Conservation (phyloP, 176 grass and related monocot genomes). For the Miscanthus lutarioriparius region DNA sequence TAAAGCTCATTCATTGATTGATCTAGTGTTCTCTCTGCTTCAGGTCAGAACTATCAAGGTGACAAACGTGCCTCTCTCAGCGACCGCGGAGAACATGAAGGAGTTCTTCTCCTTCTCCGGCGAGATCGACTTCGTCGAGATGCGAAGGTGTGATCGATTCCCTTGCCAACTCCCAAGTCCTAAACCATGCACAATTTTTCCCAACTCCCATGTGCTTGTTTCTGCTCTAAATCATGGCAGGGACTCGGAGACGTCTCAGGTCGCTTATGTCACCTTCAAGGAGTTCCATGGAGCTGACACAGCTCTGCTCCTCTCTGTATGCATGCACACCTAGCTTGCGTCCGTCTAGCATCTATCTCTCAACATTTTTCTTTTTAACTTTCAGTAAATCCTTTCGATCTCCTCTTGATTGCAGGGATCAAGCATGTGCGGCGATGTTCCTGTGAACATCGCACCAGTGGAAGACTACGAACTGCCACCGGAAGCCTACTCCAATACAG, state of each 20-base stretch:
- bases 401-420: conserved; percentile 34
- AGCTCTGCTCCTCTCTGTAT: conserved; percentile 48
- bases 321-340: not conserved
- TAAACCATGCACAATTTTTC: no score
- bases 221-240: not conserved
- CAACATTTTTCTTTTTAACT: not conserved
- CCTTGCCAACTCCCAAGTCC: not conserved
- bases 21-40: not conserved
- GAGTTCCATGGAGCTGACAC: conserved; percentile 51
- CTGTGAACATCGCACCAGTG: conserved; percentile 43
- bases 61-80: conserved; percentile 35
- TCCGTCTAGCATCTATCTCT: not conserved
- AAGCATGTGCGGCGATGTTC: conserved; percentile 38
- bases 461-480: conserved; percentile 50
- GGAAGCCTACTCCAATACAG: conserved; percentile 28
- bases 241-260: conserved; percentile 37
- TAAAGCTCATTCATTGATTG: not conserved
- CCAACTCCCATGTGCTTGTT: not conserved
- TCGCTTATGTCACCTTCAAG: conserved; percentile 56
- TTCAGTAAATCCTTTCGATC: not conserved
- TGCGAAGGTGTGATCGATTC: conserved; percentile 35
- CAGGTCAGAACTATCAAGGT: conserved; percentile 52
- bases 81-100: conserved; percentile 33
- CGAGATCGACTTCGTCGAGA: conserved; percentile 48
- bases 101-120: conserved; percentile 64